Percentiles rank a stretch among this genome's conserved stretches.
phyloP scores from a whole-genome alignment of 148 eudicot species.

The Suaeda aralocaspica region DNA sequence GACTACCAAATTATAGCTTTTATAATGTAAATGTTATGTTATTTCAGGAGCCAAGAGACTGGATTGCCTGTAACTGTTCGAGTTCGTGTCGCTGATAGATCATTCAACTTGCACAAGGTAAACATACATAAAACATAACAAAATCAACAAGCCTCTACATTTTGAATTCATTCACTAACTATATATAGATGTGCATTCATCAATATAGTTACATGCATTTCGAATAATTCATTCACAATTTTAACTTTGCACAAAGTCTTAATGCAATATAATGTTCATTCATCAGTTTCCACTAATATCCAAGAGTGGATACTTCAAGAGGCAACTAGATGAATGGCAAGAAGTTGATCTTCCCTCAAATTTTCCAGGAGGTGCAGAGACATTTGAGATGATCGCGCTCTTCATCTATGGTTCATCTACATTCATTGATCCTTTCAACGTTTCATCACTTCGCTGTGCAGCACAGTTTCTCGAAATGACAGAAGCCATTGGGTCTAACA shows the following conservation, averaged over 20 bases:
- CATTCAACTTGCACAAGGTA: slow-evolving; percentile 87
- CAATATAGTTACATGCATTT: too few relatives aligned
- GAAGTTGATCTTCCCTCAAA: slow-evolving; percentile 55
- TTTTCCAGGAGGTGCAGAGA: slow-evolving; percentile 89
- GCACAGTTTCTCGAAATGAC: slow-evolving; percentile 85
- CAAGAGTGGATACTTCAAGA: slow-evolving; percentile 79
- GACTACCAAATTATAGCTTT: neutral
- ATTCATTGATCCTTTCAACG: slow-evolving; percentile 79
- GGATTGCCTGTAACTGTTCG: slow-evolving; percentile 66
- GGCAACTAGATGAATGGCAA: slow-evolving; percentile 45
- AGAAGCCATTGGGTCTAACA: slow-evolving; percentile 44
- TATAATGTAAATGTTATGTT: neutral
- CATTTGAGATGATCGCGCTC: slow-evolving; percentile 86
- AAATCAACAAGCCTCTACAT: too few relatives aligned
- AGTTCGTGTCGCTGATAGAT: slow-evolving; percentile 60
- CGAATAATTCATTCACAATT: too few relatives aligned
- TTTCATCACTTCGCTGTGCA: slow-evolving; percentile 77
- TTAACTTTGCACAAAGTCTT: too few relatives aligned
- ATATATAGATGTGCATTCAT: too few relatives aligned
- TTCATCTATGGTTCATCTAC: slow-evolving; percentile 87
- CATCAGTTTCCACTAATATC: slow-evolving; percentile 60
- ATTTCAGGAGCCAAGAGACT: slow-evolving; percentile 86
- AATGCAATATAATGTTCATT: neutral
- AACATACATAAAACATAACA: neutral
- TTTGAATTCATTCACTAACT: too few relatives aligned